Base-by-base conservation (phyloP, 2,329 filamentous ascomycete species). In the Penicillium hesseltinei region DNA sequence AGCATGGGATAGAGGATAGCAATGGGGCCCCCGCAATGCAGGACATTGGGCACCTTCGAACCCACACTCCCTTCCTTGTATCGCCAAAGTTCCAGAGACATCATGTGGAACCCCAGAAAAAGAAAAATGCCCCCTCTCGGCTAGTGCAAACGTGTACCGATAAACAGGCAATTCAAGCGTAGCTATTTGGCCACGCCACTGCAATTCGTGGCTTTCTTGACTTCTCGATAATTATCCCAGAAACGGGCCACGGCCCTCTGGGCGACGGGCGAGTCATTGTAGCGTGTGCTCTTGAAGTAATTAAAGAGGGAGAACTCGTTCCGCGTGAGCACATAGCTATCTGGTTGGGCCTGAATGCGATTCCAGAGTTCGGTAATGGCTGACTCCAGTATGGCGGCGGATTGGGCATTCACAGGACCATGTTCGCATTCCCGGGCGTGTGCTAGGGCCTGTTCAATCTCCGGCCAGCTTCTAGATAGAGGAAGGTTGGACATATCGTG, bases 231-330 rank as follows among this genome's bases (percentile, higher is more conserved):
- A 54, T 68, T 75, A 62, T 83, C 76, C 84, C 84, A 86, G 68
- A 82, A 86, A 15, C 83, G 80, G 60, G 77, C 80, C 51, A 84
- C 80, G 11, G 82, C 82, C 51, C 74, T 75, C 64, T 80, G 78
- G 23, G 82, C 79, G 48, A 82, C 68, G 27, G 74, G 69, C 17
- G 76, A 77, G 58, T 84, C 83, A 31, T 77, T 72, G 69, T 88
- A 91, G 10, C 88, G 83, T 61, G 82, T 75, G 15, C 39, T 21
- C 61, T 89, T 87, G 73, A 89, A 93, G 74, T 88, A 93, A 78
- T 94, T 95, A 84, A 95, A 92, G 59, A 95, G 82, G 54, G 89
- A 85, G 69, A 94, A 95, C 75, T 96, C 91, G 73, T 91, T 86
- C 61, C 82, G 80, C 35, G 80, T 85, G 78, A 95, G 86, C 62